A percentile compares a stretch with the other conserved stretches of the same genome.
These are phyloP conservation scores for Handroanthus guayacan DNA, from an alignment of 257 asterid genomes.

Conservation along the genomic window DNA sequence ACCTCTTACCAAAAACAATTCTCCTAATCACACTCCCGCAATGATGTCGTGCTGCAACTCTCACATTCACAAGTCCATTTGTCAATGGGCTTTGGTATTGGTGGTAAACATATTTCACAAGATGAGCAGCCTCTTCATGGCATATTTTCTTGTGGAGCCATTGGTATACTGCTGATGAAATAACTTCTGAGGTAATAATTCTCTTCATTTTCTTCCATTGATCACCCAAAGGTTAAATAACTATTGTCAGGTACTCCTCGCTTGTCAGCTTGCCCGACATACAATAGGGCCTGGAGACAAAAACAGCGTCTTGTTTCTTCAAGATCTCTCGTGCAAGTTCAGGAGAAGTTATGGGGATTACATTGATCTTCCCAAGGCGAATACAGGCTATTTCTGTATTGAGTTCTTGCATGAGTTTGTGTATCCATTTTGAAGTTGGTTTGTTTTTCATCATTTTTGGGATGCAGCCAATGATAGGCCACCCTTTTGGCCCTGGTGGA, in stretches of 20 bases:
- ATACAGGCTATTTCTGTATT: slow-evolving; percentile 33
- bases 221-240: slow-evolving; percentile 8
- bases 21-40: no score
- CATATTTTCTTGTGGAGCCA: slow-evolving; percentile 14
- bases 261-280: slow-evolving; percentile 13
- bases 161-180: slow-evolving; percentile 2
- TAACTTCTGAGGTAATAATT: background rate
- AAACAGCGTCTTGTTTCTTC: slow-evolving; percentile 22
- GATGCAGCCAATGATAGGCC: no score
- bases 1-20: no score
- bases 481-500: slow-evolving; percentile 32
- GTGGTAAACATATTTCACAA: background rate
- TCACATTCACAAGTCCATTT: no score
- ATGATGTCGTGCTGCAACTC: no score
- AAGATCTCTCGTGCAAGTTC: slow-evolving; percentile 41
- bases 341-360: slow-evolving; percentile 28
- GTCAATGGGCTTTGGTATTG: no score
- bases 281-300: slow-evolving; percentile 26
- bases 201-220: slow-evolving; percentile 42
- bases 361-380: slow-evolving; percentile 12
- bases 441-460: background rate
- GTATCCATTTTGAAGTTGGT: slow-evolving; percentile 36
- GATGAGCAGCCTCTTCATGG: slow-evolving; percentile 32
- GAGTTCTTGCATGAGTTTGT: slow-evolving; percentile 26
- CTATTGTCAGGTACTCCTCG: background rate